Base-by-base conservation (phyloP, 2,329 filamentous ascomycete species). In the Neofusicoccum sp. region DNA sequence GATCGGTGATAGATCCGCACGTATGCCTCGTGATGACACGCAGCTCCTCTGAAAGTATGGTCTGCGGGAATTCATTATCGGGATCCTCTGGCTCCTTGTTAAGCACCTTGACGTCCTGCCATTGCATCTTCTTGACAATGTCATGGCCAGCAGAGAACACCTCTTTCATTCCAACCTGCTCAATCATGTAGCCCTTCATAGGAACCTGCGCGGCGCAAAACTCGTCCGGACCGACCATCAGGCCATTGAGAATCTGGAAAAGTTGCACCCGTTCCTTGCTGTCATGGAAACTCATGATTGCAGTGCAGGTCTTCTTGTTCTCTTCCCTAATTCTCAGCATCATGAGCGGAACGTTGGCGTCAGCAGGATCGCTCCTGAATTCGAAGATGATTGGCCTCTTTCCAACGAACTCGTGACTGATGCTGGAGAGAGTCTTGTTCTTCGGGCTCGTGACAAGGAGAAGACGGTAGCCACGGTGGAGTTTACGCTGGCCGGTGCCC, bases 391-490 rank as follows among this genome's bases (percentile, higher is more conserved):
- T 80, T 0, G 91, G 90, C 24, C 83, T 76, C 20, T 84, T 82
- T 4, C 86, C 84, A 12, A 83, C 79, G 47, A 93, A 83, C 12
- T 83, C 79, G 70, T 95, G 89, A 62, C 87, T 88, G 56, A 95
- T 83, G 44, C 86, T 89, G 70, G 89, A 92, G 36, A 96, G 77
- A 1, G 89, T 89, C 71, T 93, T 91, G 56, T 86, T 90, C 63
- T 84, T 86, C 2, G 90, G 85, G 7, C 89, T 89, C 0, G 92
- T 96, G 34, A 93, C 84, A 14, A 96, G 82, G 7, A 89, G 84
- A 48, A 96, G 77, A 24, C 93, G 86, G 76, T 89, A 95, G 0
- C 93, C 92, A 43, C 88, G 84, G 72, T 96, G 92, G 68, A 88
- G 84, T 60, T 80, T 86, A 44, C 91, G 86, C 49, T 83, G 84